Evolutionary conservation across 2,329 filamentous ascomycete genomes (phyloP).

Genomic region (Xylariaceae sp.): DNA sequence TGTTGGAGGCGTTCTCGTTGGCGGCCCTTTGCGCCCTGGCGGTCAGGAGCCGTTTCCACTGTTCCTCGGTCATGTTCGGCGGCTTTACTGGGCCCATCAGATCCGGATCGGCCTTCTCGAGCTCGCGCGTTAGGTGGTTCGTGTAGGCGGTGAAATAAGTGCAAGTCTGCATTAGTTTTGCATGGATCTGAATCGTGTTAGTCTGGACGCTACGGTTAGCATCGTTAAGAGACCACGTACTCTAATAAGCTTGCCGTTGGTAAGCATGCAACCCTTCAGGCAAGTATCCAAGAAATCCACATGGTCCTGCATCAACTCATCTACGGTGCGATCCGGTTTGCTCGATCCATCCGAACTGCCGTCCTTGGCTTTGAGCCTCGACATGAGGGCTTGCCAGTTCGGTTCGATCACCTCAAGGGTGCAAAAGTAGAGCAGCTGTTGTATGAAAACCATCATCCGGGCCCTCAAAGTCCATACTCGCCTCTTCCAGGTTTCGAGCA

Average conservation of each 20-base stretch:
- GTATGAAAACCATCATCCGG: slow-evolving; percentile 95
- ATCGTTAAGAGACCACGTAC: slow-evolving; percentile 52
- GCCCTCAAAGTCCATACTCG: slow-evolving; percentile 89
- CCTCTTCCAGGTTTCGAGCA: slow-evolving; percentile 89
- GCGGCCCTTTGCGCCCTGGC: slow-evolving; percentile 46
- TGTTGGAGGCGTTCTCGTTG: slow-evolving; percentile 39
- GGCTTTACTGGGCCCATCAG: slow-evolving; percentile 63
- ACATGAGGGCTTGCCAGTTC: slow-evolving; percentile 94
- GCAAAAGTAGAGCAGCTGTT: slow-evolving; percentile 95
- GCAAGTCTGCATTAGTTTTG: slow-evolving; percentile 95
- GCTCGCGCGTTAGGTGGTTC: slow-evolving; percentile 79
- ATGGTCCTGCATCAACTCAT: slow-evolving; percentile 98
- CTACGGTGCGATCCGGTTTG: slow-evolving; percentile 71
- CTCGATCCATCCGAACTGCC: slow-evolving; percentile 46
- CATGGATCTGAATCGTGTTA: slow-evolving; percentile 73
- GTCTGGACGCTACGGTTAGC: slow-evolving; percentile 14
- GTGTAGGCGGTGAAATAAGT: slow-evolving; percentile 92
- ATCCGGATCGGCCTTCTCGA: slow-evolving; percentile 82
- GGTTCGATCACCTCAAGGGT: slow-evolving; percentile 97
- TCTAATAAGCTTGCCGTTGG: slow-evolving; percentile 89
- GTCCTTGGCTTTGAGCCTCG: slow-evolving; percentile 70
- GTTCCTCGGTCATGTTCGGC: slow-evolving; percentile 60
- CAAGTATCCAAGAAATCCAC: slow-evolving; percentile 98
- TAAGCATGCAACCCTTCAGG: slow-evolving; percentile 98
- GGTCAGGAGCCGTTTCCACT: slow-evolving; percentile 62